Base-by-base conservation (phyloP, 2,329 filamentous ascomycete species). In the Cercospora beticola region DNA sequence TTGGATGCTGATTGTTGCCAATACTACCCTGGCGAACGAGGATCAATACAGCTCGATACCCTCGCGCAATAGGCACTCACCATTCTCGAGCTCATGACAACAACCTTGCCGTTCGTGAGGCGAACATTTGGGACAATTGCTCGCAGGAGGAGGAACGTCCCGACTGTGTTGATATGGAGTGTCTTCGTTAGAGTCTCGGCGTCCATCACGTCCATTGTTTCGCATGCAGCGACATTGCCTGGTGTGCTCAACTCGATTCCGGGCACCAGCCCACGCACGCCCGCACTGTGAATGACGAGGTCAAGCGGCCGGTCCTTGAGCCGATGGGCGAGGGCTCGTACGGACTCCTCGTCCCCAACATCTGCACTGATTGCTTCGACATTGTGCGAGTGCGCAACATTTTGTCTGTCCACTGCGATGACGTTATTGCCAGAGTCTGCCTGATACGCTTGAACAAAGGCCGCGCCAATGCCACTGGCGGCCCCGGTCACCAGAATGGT, bases 31-130 rank as follows among this genome's bases (percentile, higher is more conserved):
- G 12, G 14, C 26, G 6, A 31, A 10, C 26, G 26, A 28, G 26
- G 16, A 18, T 18, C 23, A 28, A 14, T 28, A 58, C 16, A n/a
- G 26, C 28, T 58, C 26, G 16, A 9, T 23, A 9, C 10, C 30
- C 26, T 30, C 14, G 54, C 30, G 26, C 26, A 21, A 8, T n/a
- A n/a, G 54, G 16, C 14, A 30, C 54, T 26, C 14, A 58, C 54
- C 83, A 84, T 83, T 0, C 83, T 76, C 1, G 80, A 82, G 1
- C 80, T 80, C 75, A 85, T 78, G 16, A 84, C 67, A 7, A 84
- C 68, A 7, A 81, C 80, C 68, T 79, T 82, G 0, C 78, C 61
- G 16, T 61, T 56, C 5, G 67, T 57, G 5, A 65, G 67, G 5
- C 66, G 71, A 0, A 83, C 73, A 33, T 76, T 76, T 0, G 81